These are phyloP conservation scores for Acmispon strigosus DNA, from an alignment of 306 rosid species.

Conservation along the genomic window DNA sequence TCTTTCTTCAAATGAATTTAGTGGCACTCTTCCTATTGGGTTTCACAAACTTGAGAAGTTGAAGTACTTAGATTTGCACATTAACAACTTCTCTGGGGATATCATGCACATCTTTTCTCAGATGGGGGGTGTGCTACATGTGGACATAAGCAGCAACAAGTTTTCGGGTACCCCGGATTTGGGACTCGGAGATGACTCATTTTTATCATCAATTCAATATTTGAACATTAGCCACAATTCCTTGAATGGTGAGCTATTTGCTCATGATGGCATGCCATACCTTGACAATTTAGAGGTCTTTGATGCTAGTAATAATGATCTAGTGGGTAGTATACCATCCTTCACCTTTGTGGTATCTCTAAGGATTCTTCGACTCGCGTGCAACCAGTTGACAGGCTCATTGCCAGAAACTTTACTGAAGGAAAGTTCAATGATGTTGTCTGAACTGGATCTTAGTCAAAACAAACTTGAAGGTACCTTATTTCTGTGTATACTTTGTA, in stretches of 20 bases:
- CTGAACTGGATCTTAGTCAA: slow-evolving; percentile 73
- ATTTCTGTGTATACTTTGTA: not conserved
- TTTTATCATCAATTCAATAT: slow-evolving; percentile 48
- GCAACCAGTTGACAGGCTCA: slow-evolving; percentile 57
- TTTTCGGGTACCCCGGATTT: slow-evolving; percentile 67
- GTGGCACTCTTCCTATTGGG: slow-evolving; percentile 41
- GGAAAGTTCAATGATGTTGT: slow-evolving; percentile 69
- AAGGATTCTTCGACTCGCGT: slow-evolving; percentile 51
- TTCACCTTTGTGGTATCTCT: slow-evolving; percentile 67
- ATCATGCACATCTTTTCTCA: slow-evolving; percentile 40
- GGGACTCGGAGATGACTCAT: slow-evolving; percentile 47
- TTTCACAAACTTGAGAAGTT: slow-evolving; percentile 47
- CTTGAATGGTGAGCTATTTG: slow-evolving; percentile 62
- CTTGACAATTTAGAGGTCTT: slow-evolving; percentile 76
- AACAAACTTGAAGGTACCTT: slow-evolving; percentile 63
- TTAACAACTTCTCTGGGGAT: slow-evolving; percentile 63
- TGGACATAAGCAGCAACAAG: slow-evolving; percentile 60
- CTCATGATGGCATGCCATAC: slow-evolving; percentile 76
- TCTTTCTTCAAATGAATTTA: slow-evolving; percentile 65
- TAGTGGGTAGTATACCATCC: slow-evolving; percentile 61
- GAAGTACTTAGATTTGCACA: slow-evolving; percentile 44
- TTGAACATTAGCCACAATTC: slow-evolving; percentile 63
- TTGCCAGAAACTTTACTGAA: slow-evolving; percentile 58
- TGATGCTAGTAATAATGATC: slow-evolving; percentile 65
- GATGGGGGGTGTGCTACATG: slow-evolving; percentile 53